Evolutionary conservation across 2,329 filamentous ascomycete genomes (phyloP).

Genomic region (Pseudogymnoascus sp.): DNA sequence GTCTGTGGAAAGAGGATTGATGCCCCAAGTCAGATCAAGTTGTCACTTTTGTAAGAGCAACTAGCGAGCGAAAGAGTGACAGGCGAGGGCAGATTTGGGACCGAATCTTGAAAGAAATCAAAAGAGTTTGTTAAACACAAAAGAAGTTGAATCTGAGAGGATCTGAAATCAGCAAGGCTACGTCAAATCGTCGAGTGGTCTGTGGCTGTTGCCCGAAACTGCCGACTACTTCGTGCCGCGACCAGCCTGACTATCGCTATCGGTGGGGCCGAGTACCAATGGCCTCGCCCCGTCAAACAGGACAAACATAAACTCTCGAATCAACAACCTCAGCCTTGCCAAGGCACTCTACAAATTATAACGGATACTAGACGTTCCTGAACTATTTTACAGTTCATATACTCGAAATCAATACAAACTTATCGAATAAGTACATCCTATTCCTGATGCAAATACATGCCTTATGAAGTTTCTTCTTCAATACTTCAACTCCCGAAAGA

Average conservation of each 20-base stretch:
- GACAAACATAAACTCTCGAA: not conserved
- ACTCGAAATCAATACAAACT: not conserved
- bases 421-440: not conserved
- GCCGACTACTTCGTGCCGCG: not conserved
- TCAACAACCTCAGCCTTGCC: constrained; percentile 1
- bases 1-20: not conserved
- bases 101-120: too few species aligned
- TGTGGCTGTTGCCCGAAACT: constrained; percentile 3
- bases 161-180: constrained; percentile 6
- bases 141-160: not conserved
- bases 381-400: not conserved
- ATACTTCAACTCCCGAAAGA: not conserved
- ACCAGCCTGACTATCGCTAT: constrained; percentile 5
- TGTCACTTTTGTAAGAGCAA: constrained; percentile 4
- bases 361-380: not conserved
- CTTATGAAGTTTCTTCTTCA: constrained; percentile 3
- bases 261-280: not conserved
- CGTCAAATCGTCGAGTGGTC: constrained; percentile 5
- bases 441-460: constrained; percentile 3
- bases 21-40: not conserved
- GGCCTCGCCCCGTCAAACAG: not conserved
- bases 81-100: not conserved
- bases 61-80: not conserved
- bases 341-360: not conserved
- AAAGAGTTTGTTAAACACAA: not conserved